Evolutionary conservation across 805 yeast genomes (phyloP), one percentile per base, ranked within the genome.

Genomic region (Ogataea methanolica): DNA sequence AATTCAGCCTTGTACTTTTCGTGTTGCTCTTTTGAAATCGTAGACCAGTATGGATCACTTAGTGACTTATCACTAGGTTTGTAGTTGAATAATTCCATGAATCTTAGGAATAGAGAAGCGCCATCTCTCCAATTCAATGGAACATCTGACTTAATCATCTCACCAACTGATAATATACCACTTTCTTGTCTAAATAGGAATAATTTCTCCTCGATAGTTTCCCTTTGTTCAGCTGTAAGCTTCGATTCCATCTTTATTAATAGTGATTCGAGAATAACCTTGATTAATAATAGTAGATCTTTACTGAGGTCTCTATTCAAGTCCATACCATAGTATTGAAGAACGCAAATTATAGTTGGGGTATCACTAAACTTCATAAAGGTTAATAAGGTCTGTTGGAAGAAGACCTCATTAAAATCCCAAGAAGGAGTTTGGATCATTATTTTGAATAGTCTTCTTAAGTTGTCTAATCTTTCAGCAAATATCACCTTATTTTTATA

Each of bases 341-440:
- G 38, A 5, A 53, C 52, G 41, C 65, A 60, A 9, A 63, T 52
- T 0, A 58, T 57, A 6, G 62, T 55, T 1, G 55, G 45, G 11
- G 44, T 41, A 42, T 63, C 68, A 11, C 64, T 61, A 45, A 51
- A 65, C 2, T 54, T 56, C 39, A 65, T 21, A 23, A 65, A 57
- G 1, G 65, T 54, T 8, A 47, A 14, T 22, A 59, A 6, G 2
- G 55, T 44, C 22, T 52, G 57, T 17, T 46, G 47, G 35, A 54
- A 46, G 31, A 59, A 52, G 9, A 21, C 38, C n/a, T 58, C 56
- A 7, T 48, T 38, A n/a, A 54, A 46, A 5, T 50, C 50, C 55
- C 56, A 53, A 5, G 51, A 48, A 0, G 53, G 50, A 2, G 46
- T 40, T 26, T 45, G 39, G 33, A 58, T 48, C 50, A 61, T 46